Percentiles rank a stretch among this genome's conserved stretches.
Conservation (phyloP, 2,329 filamentous ascomycete genomes). For the Dactylonectria estremocensis region DNA sequence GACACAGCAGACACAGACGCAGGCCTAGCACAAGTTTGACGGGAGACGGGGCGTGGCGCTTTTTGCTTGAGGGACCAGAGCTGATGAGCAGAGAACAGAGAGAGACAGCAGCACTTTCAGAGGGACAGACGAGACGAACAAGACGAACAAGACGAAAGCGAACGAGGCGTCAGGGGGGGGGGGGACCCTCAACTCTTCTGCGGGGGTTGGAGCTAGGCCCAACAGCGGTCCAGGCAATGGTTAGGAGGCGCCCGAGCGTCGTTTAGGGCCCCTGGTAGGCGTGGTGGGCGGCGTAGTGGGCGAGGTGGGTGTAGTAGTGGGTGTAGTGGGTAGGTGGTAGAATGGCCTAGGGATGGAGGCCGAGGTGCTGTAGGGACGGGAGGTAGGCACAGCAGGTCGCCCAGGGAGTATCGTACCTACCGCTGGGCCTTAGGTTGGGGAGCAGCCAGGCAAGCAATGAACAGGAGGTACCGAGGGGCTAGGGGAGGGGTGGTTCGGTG, state of each 20-base stretch:
- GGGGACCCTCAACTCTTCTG: constrained; percentile 47
- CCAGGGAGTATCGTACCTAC: neutral
- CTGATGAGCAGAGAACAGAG: constrained; percentile 40
- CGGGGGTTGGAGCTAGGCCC: constrained; percentile 49
- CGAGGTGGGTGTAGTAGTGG: constrained; percentile 27
- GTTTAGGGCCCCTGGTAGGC: constrained; percentile 46
- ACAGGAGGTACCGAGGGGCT: neutral
- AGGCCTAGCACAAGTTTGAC: constrained; percentile 11
- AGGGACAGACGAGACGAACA: constrained; percentile 34
- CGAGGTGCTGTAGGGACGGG: neutral
- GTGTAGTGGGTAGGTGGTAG: constrained; percentile 29
- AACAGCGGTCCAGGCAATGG: constrained; percentile 47
- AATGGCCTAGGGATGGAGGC: constrained; percentile 11
- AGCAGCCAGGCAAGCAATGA: neutral
- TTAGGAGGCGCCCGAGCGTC: constrained; percentile 48
- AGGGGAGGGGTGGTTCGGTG: constrained; percentile 40
- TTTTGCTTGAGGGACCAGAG: constrained; percentile 43
- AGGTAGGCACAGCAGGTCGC: neutral
- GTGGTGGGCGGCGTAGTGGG: constrained; percentile 23
- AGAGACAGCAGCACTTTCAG: constrained; percentile 32
- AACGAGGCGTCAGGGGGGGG: constrained; percentile 48
- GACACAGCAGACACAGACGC: constrained; percentile 18
- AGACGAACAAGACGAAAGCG: constrained; percentile 34
- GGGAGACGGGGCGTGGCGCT: constrained; percentile 44
- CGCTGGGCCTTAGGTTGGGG: neutral